Evolutionary conservation across 169 alveolate genomes (phyloP).

Genomic region (Eimeria brunetti): DNA sequence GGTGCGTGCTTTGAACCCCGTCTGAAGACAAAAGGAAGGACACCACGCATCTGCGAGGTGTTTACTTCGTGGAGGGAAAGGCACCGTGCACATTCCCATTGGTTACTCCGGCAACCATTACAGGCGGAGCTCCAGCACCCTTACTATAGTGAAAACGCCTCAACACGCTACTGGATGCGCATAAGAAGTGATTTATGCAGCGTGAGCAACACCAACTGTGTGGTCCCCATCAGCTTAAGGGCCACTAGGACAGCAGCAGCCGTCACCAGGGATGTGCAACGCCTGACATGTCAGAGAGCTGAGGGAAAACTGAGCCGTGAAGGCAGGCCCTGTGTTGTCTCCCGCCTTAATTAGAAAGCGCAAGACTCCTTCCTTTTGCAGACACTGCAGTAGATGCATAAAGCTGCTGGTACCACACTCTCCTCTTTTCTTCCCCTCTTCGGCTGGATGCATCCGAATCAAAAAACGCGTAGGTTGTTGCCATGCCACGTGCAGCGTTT

Average conservation of each 20-base stretch:
- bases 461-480: conserved; percentile 13
- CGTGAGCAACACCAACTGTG: background rate
- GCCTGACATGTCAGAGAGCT: conserved; percentile 19
- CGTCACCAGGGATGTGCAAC: background rate
- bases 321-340: conserved; percentile 23
- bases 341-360: conserved; percentile 34
- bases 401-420: background rate
- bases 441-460: background rate
- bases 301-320: conserved; percentile 40
- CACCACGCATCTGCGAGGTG: background rate
- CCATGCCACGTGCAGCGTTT: conserved; percentile 45
- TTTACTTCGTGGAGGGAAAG: background rate
- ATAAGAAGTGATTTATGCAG: background rate
- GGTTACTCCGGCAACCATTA: background rate
- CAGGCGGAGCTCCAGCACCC: background rate
- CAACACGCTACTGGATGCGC: background rate
- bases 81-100: background rate
- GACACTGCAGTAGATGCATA: background rate
- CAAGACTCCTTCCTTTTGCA: conserved; percentile 35
- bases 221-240: background rate
- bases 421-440: background rate
- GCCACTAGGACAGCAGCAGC: background rate
- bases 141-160: background rate
- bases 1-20: conserved; percentile 4
- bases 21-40: background rate